Conservation (phyloP, 73 alveolate genomes). For the Paramecium bursaria region DNA sequence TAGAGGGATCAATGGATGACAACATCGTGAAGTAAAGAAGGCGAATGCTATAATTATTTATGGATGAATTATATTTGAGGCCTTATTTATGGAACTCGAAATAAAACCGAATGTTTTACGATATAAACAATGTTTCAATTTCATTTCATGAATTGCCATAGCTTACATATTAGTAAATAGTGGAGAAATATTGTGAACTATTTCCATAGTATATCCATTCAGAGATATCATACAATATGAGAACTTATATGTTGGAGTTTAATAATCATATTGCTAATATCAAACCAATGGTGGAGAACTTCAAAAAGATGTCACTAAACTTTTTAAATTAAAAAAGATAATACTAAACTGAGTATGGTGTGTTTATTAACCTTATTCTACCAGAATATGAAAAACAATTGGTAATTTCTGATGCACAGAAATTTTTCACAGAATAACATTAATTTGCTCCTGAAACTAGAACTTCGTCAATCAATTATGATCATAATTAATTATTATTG, state of each 20-base stretch:
- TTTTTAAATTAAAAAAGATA: constrained; percentile 4
- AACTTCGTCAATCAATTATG: constrained; percentile 6
- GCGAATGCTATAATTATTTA: no score
- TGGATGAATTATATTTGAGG: no score
- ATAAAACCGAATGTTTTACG: no score
- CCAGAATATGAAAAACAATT: constrained; percentile 45
- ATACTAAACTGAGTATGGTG: background rate
- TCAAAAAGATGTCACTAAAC: constrained; percentile 37
- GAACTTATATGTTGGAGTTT: constrained; percentile 4
- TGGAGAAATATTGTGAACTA: no score
- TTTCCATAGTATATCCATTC: no score
- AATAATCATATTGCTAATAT: background rate
- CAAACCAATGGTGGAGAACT: constrained; percentile 47
- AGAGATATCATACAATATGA: constrained; percentile 33
- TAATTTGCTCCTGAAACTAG: background rate
- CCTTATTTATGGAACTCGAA: no score
- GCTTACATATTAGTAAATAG: no score
- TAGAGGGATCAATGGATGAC: no score
- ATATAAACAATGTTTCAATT: no score
- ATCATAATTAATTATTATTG: constrained; percentile 9
- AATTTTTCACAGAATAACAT: background rate
- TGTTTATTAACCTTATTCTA: constrained; percentile 32
- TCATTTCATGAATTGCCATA: no score
- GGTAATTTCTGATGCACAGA: background rate
- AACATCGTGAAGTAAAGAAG: no score